Percentiles rank a stretch among this genome's conserved stretches.
Evolutionary conservation across 768 basidiomycete genomes (phyloP).

Genomic region (Arthromyces matolae): DNA sequence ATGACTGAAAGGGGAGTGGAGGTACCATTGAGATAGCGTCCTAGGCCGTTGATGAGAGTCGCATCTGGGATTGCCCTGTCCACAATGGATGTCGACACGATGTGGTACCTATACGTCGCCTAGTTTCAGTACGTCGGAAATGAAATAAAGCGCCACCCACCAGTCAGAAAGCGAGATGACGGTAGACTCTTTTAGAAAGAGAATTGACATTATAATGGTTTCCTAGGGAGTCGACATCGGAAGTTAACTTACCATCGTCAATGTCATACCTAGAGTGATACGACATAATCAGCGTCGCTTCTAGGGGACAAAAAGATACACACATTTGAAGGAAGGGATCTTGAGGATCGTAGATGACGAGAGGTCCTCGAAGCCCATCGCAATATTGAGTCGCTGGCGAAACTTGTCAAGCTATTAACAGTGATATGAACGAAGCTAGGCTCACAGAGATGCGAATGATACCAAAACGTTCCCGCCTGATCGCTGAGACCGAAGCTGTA

Average conservation of each 20-base stretch:
- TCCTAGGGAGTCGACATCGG: neutral
- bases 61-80: conserved; percentile 10
- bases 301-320: neutral
- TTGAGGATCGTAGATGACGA: conserved; percentile 2
- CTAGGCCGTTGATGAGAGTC: conserved; percentile 6
- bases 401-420: neutral
- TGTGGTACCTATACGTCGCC: neutral
- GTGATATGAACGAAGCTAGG: neutral
- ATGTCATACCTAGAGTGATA: neutral
- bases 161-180: conserved; percentile 4
- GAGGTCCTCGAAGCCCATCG: conserved; percentile 3
- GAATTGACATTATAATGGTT: neutral
- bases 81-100: neutral
- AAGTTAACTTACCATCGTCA: neutral
- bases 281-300: neutral
- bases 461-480: conserved; percentile 7
- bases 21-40: neutral
- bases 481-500: neutral
- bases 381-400: conserved; percentile 3
- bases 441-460: conserved; percentile 5
- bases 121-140: neutral
- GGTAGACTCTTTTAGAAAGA: neutral
- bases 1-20: conserved; percentile 30
- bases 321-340: conserved; percentile 1
- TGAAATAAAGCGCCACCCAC: neutral